These are phyloP conservation scores for Fraxinus quadrangulata DNA, from an alignment of 257 asterid genomes.

Conservation along the genomic window DNA sequence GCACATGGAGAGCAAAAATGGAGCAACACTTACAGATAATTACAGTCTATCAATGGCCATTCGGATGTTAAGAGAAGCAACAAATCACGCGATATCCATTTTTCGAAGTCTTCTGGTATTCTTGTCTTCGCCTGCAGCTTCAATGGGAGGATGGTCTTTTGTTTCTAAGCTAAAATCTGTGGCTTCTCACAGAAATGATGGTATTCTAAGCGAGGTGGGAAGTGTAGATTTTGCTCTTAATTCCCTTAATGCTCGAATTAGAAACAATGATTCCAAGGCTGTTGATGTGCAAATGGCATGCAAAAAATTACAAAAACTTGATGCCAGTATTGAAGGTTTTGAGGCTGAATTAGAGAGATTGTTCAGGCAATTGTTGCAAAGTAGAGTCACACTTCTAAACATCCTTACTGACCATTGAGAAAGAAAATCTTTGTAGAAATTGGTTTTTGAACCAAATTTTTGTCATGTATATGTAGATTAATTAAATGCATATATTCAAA, in stretches of 20 bases:
- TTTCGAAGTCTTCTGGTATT: constrained; percentile 45
- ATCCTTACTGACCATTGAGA: constrained; percentile 39
- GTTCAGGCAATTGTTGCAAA: constrained; percentile 46
- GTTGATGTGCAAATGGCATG: constrained; percentile 36
- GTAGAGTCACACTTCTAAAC: constrained; percentile 49
- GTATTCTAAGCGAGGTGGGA: constrained; percentile 33
- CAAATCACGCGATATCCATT: constrained; percentile 27
- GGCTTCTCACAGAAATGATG: constrained; percentile 7
- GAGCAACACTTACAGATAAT: background rate
- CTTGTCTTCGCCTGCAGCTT: constrained; percentile 37
- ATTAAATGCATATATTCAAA: no score
- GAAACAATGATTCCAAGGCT: constrained; percentile 30
- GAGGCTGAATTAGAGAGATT: constrained; percentile 38
- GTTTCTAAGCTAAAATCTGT: constrained; percentile 35
- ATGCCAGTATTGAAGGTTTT: constrained; percentile 37
- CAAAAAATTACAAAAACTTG: constrained; percentile 41
- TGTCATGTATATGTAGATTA: constrained; percentile 2
- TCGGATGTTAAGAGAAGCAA: constrained; percentile 38
- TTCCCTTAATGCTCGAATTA: constrained; percentile 32
- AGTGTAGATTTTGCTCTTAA: constrained; percentile 44
- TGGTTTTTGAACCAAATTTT: constrained; percentile 17
- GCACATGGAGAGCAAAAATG: constrained; percentile 31
- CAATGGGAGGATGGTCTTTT: constrained; percentile 30
- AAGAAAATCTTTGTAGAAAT: background rate
- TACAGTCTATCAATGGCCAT: constrained; percentile 15